These are phyloP conservation scores for Pythium apleroticum DNA, from an alignment of 352 stramenopile species.

Conservation along the genomic window DNA sequence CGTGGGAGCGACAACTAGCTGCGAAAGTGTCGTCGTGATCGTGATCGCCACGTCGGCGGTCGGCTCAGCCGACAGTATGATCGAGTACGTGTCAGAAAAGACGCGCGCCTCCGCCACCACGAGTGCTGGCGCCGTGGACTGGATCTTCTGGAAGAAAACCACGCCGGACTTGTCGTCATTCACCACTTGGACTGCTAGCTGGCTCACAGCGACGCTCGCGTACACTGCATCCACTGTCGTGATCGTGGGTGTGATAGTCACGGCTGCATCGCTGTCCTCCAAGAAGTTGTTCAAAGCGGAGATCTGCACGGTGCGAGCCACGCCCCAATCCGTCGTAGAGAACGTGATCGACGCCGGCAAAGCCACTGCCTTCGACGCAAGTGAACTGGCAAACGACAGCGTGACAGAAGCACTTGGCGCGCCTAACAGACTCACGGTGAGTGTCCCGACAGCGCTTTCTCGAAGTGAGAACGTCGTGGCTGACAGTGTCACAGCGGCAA, in stretches of 20 bases:
- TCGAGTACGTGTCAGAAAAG: constrained; percentile 47
- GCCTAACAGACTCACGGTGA: constrained; percentile 43
- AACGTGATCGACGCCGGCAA: constrained; percentile 34
- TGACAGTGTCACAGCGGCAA: constrained; percentile 43
- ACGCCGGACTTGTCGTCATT: constrained; percentile 58
- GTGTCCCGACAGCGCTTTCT: constrained; percentile 29
- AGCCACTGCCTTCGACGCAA: constrained; percentile 30
- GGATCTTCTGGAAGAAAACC: constrained; percentile 39
- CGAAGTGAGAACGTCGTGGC: constrained; percentile 39
- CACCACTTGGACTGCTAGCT: constrained; percentile 39
- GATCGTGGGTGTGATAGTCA: constrained; percentile 29
- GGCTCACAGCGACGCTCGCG: constrained; percentile 17
- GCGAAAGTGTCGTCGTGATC: constrained; percentile 32
- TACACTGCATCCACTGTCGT: constrained; percentile 44
- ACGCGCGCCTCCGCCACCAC: constrained; percentile 49
- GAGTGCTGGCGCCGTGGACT: constrained; percentile 37
- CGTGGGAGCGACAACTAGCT: constrained; percentile 42
- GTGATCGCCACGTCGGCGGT: constrained; percentile 37
- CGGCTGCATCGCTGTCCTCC: constrained; percentile 38
- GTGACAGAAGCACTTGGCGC: constrained; percentile 35
- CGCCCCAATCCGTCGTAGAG: constrained; percentile 34
- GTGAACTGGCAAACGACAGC: constrained; percentile 37
- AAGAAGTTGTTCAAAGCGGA: constrained; percentile 51
- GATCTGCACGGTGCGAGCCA: constrained; percentile 35
- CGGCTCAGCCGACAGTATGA: constrained; percentile 49